Percentiles rank a stretch among this genome's conserved stretches.
phyloP scores from a whole-genome alignment of 371 early-diverging fungal species.

The Fennellomyces sp. region DNA sequence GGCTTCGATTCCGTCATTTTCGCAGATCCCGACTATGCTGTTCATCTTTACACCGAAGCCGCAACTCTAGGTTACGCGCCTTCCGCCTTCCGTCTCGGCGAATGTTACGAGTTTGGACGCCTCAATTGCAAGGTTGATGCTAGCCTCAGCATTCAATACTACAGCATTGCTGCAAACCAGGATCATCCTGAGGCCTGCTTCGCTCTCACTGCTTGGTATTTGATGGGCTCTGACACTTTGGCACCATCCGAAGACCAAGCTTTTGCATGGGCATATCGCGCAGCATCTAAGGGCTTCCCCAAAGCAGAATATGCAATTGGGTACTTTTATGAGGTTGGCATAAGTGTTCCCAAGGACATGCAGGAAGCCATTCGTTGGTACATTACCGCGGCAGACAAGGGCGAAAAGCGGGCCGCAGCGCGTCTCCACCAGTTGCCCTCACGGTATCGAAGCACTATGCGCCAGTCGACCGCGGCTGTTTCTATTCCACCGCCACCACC shows the following conservation, averaged over 20 bases:
- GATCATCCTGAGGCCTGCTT: conserved; percentile 92
- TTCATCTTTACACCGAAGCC: conserved; percentile 64
- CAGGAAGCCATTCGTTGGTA: conserved; percentile 82
- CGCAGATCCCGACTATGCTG: conserved; percentile 68
- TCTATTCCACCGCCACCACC: conserved; percentile 1
- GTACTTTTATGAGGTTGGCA: conserved; percentile 89
- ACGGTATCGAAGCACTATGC: not conserved
- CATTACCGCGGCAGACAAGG: conserved; percentile 39
- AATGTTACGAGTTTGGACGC: conserved; percentile 79
- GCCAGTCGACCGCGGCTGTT: not conserved
- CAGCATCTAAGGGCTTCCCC: conserved; percentile 70
- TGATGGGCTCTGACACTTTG: conserved; percentile 86
- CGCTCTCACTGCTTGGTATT: conserved; percentile 94
- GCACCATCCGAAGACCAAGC: conserved; percentile 86
- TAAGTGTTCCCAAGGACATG: conserved; percentile 72
- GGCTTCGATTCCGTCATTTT: conserved; percentile 75
- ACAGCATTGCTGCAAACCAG: conserved; percentile 84
- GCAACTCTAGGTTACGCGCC: conserved; percentile 67
- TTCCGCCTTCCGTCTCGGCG: conserved; percentile 79
- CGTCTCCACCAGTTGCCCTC: conserved; percentile 23
- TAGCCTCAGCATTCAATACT: conserved; percentile 72
- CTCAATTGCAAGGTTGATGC: conserved; percentile 75
- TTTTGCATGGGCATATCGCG: conserved; percentile 85
- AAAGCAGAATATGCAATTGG: conserved; percentile 95
- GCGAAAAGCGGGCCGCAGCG: conserved; percentile 42